Evolutionary conservation across 176 grass and related monocot genomes (phyloP).

Genomic region (Cocos nucifera): DNA sequence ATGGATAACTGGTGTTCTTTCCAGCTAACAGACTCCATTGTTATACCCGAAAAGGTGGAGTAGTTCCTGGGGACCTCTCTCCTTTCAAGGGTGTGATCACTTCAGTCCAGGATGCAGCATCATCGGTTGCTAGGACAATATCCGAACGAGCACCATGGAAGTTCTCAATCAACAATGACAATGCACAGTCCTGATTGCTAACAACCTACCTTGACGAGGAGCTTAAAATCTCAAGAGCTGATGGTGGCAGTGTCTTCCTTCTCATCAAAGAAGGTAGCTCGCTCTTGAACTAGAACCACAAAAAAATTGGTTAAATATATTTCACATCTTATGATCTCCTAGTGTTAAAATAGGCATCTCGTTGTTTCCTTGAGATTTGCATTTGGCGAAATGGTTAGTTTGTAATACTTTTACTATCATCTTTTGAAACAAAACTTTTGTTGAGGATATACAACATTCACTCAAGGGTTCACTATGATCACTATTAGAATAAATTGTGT

Average conservation of each 20-base stretch:
- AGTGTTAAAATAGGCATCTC: too few species aligned
- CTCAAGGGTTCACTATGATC: too few species aligned
- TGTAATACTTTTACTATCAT: too few species aligned
- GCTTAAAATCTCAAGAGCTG: constrained; percentile 69
- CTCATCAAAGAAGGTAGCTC: constrained; percentile 65
- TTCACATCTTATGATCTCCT: too few species aligned
- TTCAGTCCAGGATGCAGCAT: constrained; percentile 69
- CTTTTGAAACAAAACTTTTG: too few species aligned
- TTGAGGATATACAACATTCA: too few species aligned
- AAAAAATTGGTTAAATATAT: too few species aligned
- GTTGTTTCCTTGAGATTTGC: too few species aligned
- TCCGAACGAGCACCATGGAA: constrained; percentile 76
- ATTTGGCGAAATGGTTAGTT: too few species aligned
- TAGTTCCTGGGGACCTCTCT: constrained; percentile 67
- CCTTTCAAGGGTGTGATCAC: constrained; percentile 70
- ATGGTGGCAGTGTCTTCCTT: constrained; percentile 63
- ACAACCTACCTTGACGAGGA: constrained; percentile 89
- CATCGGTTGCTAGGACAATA: constrained; percentile 68
- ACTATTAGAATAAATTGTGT: too few species aligned
- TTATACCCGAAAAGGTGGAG: constrained; percentile 71
- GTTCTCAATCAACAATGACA: constrained; percentile 53
- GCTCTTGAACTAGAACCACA: constrained; percentile 26
- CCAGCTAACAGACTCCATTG: constrained; percentile 71
- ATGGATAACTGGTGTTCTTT: not conserved
- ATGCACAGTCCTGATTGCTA: constrained; percentile 67